phyloP scores from a whole-genome alignment of 2,329 filamentous ascomycete species.

The Colletotrichum horii region DNA sequence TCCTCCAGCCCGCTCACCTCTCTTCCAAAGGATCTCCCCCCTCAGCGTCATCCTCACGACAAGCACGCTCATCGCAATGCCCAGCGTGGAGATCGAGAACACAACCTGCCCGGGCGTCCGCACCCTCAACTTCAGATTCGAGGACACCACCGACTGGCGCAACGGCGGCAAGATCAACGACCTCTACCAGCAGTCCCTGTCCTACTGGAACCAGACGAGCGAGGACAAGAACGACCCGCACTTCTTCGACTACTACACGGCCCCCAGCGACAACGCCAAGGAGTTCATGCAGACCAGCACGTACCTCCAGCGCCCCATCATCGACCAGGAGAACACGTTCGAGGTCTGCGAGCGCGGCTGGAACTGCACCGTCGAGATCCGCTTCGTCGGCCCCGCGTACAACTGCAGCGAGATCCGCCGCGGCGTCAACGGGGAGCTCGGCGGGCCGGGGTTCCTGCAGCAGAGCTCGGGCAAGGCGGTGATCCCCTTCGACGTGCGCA shows the following conservation, averaged over 20 bases:
- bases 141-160: constrained; percentile 38
- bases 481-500: constrained; percentile 29
- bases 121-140: constrained; percentile 35
- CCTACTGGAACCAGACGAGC: constrained; percentile 36
- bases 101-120: constrained; percentile 31
- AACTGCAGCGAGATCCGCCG: constrained; percentile 30
- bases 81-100: constrained; percentile 27
- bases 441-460: background rate
- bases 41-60: constrained; percentile 42
- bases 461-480: constrained; percentile 22
- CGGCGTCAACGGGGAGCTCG: background rate
- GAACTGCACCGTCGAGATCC: constrained; percentile 38
- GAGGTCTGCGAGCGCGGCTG: constrained; percentile 35
- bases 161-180: constrained; percentile 31
- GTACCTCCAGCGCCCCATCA: constrained; percentile 26
- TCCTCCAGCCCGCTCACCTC: background rate
- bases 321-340: constrained; percentile 30
- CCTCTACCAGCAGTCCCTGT: constrained; percentile 30
- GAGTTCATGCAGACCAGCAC: constrained; percentile 30
- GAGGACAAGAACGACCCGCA: constrained; percentile 19
- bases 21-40: constrained; percentile 26
- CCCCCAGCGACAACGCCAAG: constrained; percentile 23
- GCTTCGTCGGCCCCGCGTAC: constrained; percentile 39
- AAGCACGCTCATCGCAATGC: constrained; percentile 31
- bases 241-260: constrained; percentile 37